A percentile compares a stretch with the other conserved stretches of the same genome.
Evolutionary conservation across 73 alveolate species (phyloP).

Genomic region (Paraurostyla sp.): DNA sequence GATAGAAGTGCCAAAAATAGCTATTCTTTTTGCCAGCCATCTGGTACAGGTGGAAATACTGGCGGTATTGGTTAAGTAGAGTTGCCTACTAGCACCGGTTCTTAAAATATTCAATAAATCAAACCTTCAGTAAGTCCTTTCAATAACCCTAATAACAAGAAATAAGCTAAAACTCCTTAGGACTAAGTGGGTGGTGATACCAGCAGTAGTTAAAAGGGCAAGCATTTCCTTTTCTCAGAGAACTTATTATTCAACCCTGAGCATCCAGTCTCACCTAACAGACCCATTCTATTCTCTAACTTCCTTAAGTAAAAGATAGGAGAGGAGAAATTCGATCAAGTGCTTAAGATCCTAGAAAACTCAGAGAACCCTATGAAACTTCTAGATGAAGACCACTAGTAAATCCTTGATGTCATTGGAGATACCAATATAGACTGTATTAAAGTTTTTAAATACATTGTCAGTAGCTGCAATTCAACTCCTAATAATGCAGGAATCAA

Average conservation of each 20-base stretch:
- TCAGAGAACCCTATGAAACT: conserved; percentile 57
- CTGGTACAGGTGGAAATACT: too few species aligned
- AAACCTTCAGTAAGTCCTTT: neutral
- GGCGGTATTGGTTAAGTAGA: neutral
- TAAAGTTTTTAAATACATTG: conserved; percentile 41
- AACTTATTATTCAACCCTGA: conserved; percentile 50
- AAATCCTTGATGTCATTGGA: conserved; percentile 32
- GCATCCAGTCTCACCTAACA: conserved; percentile 19
- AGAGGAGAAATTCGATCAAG: conserved; percentile 52
- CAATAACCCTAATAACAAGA: conserved; percentile 2
- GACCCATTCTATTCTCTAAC: conserved; percentile 45
- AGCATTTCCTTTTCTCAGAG: conserved; percentile 45
- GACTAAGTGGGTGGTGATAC: neutral
- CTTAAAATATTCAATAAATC: neutral
- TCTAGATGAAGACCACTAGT: conserved; percentile 17
- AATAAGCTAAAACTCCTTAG: conserved; percentile 37
- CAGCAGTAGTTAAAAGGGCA: neutral
- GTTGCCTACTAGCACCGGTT: neutral
- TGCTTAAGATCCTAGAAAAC: conserved; percentile 10
- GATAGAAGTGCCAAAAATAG: conserved; percentile 42
- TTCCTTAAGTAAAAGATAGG: conserved; percentile 48
- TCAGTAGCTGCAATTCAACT: conserved; percentile 34
- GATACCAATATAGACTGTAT: conserved; percentile 42
- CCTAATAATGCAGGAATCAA: conserved; percentile 19
- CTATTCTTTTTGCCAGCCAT: conserved; percentile 16